Conservation (phyloP, 2,329 filamentous ascomycete species). For the Cadophora malorum region DNA sequence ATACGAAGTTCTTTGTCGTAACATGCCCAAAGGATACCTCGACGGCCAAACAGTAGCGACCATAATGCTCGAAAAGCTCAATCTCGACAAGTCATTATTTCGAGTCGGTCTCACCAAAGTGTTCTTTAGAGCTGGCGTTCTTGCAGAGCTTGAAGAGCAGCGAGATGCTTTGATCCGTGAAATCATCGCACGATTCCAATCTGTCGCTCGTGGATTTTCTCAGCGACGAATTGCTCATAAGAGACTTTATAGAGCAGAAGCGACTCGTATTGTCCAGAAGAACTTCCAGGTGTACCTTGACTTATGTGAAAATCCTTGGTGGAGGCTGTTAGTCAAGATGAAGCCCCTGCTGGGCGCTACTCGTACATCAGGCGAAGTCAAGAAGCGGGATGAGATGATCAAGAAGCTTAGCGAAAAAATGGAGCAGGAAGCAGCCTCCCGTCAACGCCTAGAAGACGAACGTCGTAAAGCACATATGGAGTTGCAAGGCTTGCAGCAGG, state of each 20-base stretch:
- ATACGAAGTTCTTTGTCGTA: conserved; percentile 90
- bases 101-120: conserved; percentile 96
- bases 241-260: conserved; percentile 90
- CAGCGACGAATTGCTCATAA: conserved; percentile 91
- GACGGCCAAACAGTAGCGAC: conserved; percentile 87
- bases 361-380: conserved; percentile 89
- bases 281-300: conserved; percentile 94
- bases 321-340: conserved; percentile 94
- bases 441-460: conserved; percentile 87
- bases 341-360: conserved; percentile 92
- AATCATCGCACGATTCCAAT: conserved; percentile 94
- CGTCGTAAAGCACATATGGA: conserved; percentile 85
- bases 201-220: conserved; percentile 86
- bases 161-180: conserved; percentile 90
- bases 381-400: conserved; percentile 94
- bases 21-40: conserved; percentile 88
- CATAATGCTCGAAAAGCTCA: conserved; percentile 88
- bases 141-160: conserved; percentile 96
- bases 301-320: conserved; percentile 94
- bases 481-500: conserved; percentile 88
- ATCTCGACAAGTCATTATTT: conserved; percentile 84
- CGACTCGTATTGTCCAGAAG: conserved; percentile 89
- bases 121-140: conserved; percentile 94
- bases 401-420: conserved; percentile 85
- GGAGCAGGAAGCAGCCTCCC: conserved; percentile 74